Evolutionary conservation across 192 early-diverging fungal species (phyloP).

Genomic region (Gamsiella multidivaricata): DNA sequence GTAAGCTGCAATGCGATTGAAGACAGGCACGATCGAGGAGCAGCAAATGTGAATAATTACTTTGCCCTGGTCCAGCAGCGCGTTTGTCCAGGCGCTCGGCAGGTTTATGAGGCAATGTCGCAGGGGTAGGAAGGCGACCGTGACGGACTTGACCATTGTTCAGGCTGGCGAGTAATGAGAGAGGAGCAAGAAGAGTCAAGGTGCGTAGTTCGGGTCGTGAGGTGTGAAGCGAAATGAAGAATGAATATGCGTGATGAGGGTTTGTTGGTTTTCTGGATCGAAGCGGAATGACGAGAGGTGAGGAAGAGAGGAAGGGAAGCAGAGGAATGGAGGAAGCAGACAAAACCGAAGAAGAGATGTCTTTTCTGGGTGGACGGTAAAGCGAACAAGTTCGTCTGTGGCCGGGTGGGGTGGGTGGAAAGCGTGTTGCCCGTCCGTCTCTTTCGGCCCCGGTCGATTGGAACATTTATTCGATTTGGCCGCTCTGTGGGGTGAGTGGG

Average conservation of each 20-base stretch:
- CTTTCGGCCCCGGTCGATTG: too few species aligned
- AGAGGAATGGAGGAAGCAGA: background rate
- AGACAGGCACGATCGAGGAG: background rate
- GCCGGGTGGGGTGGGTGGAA: too few species aligned
- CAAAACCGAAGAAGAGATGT: too few species aligned
- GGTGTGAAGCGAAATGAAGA: too few species aligned
- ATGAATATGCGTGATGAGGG: background rate
- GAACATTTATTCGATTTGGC: too few species aligned
- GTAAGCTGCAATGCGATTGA: background rate
- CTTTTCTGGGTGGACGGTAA: background rate
- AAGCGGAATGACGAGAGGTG: background rate
- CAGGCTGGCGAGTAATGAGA: background rate
- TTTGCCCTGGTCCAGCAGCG: conserved; percentile 76
- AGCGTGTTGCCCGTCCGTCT: too few species aligned
- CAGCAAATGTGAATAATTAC: conserved; percentile 56
- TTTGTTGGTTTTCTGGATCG: background rate
- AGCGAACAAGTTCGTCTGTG: too few species aligned
- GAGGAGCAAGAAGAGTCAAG: background rate
- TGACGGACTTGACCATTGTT: conserved; percentile 69
- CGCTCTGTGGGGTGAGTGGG: too few species aligned
- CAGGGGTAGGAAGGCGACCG: conserved; percentile 72
- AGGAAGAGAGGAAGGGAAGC: background rate
- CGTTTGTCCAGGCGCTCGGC: conserved; percentile 77
- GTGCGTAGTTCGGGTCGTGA: background rate
- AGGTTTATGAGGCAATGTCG: conserved; percentile 79